Base-by-base conservation (phyloP, 768 basidiomycete genomes). In the Lentinula aciculospora region DNA sequence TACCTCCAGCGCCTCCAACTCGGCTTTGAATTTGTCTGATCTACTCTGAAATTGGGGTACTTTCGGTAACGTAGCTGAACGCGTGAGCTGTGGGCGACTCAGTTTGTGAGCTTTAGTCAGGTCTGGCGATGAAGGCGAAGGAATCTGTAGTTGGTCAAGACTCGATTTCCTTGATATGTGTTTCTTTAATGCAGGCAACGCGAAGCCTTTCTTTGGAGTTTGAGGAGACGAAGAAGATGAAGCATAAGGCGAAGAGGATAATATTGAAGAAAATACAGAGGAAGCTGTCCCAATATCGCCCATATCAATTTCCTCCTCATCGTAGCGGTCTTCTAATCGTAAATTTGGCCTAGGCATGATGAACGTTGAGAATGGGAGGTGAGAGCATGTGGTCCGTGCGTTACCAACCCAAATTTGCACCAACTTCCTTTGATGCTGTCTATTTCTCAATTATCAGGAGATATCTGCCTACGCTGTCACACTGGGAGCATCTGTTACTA, bases 61-160 rank as follows among this genome's bases (percentile, higher is more conserved):
- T 23, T 72, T 65, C 3, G 82, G 78, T 46, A 78, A 67, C 1
- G 82, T 82, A 50, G 67, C 73, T 10, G 82, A 81, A 19, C 81
- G 74, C 23, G 74, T 67, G 8, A 80, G 55, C 34, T 45, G 32
- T 12, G 61, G 62, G 28, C 53, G 59, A 32, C 51, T 25, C 8
- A 57, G 45, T 8, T 66, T 64, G 44, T 27, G 56, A 42, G 58
- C 57, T 50, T 63, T 65, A 12, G 58, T 47, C 17, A 67, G 58
- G 27, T 59, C 58, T n/a, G 64, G 66, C 19, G 65, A 68, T 9
- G 67, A 66, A 32, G 67, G 65, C 1, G 66, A 67, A 53, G 32
- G 51, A 13, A 53, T 25, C 49, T 57, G 61, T 21, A 68, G 50
- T 23, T 60, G 57, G n/a, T 62, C 62, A 1, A 67, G 53, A 44